These are phyloP conservation scores for Oxytropis ochrocephala DNA, from an alignment of 306 rosid species.

Conservation along the genomic window DNA sequence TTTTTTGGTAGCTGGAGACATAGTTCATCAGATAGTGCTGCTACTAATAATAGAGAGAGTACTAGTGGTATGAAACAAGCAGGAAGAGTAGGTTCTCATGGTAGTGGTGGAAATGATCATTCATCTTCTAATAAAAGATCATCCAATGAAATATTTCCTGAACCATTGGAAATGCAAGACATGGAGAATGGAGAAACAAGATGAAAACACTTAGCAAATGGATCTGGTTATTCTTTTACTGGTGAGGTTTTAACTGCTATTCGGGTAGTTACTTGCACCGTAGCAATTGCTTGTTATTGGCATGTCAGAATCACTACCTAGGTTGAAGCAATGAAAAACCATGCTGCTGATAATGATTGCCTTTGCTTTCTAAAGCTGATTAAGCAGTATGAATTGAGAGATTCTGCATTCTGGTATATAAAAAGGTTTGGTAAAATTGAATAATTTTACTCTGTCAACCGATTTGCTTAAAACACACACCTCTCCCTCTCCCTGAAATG, in stretches of 20 bases:
- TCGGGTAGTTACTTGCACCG: not conserved
- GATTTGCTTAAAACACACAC: not conserved
- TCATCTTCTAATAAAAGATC: conserved; percentile 73
- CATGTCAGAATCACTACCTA: not conserved
- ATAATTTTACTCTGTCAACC: not conserved
- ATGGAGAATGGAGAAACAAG: conserved; percentile 41
- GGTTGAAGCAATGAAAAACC: conserved; percentile 5
- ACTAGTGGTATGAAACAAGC: conserved; percentile 46
- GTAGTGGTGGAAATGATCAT: conserved; percentile 64
- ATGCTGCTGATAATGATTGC: not conserved
- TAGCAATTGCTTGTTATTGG: conserved; percentile 1
- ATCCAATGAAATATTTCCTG: conserved; percentile 88
- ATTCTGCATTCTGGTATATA: conserved; percentile 3
- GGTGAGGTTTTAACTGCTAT: not conserved
- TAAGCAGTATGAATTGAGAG: not conserved
- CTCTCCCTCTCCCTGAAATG: not conserved
- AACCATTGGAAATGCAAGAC: conserved; percentile 66
- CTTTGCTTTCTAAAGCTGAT: conserved; percentile 1
- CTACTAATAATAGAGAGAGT: conserved; percentile 37
- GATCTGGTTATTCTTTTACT: conserved; percentile 17
- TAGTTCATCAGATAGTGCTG: conserved; percentile 65
- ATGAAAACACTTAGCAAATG: conserved; percentile 23
- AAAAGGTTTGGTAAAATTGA: not conserved
- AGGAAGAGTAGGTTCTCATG: conserved; percentile 59
- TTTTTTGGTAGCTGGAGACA: conserved; percentile 90